Percentiles rank a stretch among this genome's conserved stretches.
Evolutionary conservation across 164 flowering plant genomes (phyloP).

Genomic region (Aristolochia californica): DNA sequence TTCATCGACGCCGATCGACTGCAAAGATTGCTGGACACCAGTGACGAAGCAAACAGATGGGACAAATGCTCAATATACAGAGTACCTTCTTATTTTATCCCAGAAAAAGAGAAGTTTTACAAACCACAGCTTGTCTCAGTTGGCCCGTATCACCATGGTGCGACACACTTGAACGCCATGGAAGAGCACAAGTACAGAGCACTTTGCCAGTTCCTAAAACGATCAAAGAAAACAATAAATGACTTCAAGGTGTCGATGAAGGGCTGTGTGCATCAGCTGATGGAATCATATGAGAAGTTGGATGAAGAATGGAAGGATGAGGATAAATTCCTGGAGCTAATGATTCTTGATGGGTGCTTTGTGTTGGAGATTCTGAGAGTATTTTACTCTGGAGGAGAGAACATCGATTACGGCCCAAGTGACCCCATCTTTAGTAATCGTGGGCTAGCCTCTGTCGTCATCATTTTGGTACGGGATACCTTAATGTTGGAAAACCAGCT

Average conservation of each 20-base stretch:
- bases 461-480: background rate
- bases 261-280: too few species aligned
- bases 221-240: background rate
- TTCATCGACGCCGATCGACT: too few species aligned
- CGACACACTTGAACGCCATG: constrained; percentile 3
- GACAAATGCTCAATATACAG: constrained; percentile 6
- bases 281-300: constrained; percentile 3
- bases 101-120: background rate
- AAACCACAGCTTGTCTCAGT: constrained; percentile 5
- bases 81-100: background rate
- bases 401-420: background rate
- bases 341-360: constrained; percentile 9
- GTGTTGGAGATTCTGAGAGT: constrained; percentile 5
- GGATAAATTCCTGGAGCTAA: constrained; percentile 8
- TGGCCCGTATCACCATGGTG: constrained; percentile 10
- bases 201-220: constrained; percentile 4
- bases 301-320: background rate
- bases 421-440: background rate
- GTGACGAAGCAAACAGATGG: background rate
- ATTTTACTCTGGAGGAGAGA: background rate
- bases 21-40: background rate
- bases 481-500: constrained; percentile 10
- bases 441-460: background rate
- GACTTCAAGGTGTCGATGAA: too few species aligned
- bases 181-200: constrained; percentile 13